These are phyloP conservation scores for Colletotrichum chrysophilum DNA, from an alignment of 2,329 filamentous ascomycete genomes.

Conservation along the genomic window DNA sequence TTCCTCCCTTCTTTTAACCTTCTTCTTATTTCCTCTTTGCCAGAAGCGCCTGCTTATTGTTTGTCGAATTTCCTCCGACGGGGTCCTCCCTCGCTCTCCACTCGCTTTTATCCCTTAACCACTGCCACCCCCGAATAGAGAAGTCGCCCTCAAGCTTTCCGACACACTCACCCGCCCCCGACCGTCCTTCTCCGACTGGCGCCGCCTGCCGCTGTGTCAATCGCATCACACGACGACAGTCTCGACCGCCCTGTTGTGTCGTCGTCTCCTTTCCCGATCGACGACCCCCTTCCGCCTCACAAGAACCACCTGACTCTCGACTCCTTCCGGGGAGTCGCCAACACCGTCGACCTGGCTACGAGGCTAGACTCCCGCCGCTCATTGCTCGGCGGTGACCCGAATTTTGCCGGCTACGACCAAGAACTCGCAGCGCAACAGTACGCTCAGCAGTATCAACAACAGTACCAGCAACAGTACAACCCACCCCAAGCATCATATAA, in stretches of 20 bases:
- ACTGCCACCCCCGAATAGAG: neutral
- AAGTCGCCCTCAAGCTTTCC: neutral
- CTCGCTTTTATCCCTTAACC: constrained; percentile 18
- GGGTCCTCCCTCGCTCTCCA: constrained; percentile 19
- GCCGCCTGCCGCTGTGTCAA: neutral
- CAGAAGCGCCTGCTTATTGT: neutral
- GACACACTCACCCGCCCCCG: neutral
- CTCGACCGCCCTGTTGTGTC: neutral
- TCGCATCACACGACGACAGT: neutral
- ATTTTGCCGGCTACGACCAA: constrained; percentile 30
- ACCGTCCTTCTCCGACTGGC: constrained; percentile 1
- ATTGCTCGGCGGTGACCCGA: constrained; percentile 42
- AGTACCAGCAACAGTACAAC: constrained; percentile 23
- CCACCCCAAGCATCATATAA: constrained; percentile 28
- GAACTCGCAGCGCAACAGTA: constrained; percentile 28
- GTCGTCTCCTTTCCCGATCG: neutral
- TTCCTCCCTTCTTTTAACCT: neutral
- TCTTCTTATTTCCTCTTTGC: neutral
- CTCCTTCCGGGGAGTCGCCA: constrained; percentile 32
- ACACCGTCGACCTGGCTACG: constrained; percentile 37
- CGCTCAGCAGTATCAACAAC: constrained; percentile 26
- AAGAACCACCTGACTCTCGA: constrained; percentile 22
- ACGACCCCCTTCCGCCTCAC: neutral
- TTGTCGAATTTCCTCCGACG: constrained; percentile 14
- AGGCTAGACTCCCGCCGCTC: constrained; percentile 46